Evolutionary conservation across 768 basidiomycete species (phyloP).

Genomic region (Pholiota conissans): DNA sequence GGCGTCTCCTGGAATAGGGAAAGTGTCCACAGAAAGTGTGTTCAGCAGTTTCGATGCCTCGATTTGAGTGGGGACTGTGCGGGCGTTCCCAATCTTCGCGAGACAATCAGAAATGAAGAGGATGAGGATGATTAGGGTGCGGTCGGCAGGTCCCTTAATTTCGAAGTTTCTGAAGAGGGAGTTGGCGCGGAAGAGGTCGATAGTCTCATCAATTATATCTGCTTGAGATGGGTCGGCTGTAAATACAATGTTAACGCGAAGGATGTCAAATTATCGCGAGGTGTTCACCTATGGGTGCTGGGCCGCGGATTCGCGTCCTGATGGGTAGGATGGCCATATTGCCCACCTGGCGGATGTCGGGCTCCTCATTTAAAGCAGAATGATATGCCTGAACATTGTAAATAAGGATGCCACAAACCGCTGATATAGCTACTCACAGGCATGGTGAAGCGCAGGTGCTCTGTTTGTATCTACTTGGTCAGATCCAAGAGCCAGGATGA

Average conservation of each 20-base stretch:
- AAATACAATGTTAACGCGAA: conserved; percentile 14
- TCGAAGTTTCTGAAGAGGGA: conserved; percentile 99
- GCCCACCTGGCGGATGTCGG: conserved; percentile 81
- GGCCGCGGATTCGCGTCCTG: conserved; percentile 88
- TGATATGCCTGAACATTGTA: conserved; percentile 80
- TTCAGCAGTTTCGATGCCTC: conserved; percentile 89
- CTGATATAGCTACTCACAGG: conserved; percentile 42
- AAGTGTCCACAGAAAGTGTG: conserved; percentile 91
- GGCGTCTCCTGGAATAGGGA: conserved; percentile 94
- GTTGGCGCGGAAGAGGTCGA: conserved; percentile 97
- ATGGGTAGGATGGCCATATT: conserved; percentile 91
- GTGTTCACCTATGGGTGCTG: conserved; percentile 74
- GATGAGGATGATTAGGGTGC: conserved; percentile 94
- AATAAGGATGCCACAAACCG: conserved; percentile 12
- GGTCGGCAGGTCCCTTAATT: conserved; percentile 97
- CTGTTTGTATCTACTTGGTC: conserved; percentile 31
- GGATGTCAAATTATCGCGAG: background rate
- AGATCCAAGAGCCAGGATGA: conserved; percentile 18
- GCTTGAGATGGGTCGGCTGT: conserved; percentile 75
- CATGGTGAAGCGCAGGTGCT: conserved; percentile 35
- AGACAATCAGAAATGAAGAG: conserved; percentile 98
- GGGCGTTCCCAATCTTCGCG: conserved; percentile 77
- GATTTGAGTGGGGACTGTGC: conserved; percentile 69
- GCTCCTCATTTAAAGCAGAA: conserved; percentile 86
- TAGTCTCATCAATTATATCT: conserved; percentile 94